Conservation (phyloP, 768 basidiomycete species). For the Lyophyllum shimeji region DNA sequence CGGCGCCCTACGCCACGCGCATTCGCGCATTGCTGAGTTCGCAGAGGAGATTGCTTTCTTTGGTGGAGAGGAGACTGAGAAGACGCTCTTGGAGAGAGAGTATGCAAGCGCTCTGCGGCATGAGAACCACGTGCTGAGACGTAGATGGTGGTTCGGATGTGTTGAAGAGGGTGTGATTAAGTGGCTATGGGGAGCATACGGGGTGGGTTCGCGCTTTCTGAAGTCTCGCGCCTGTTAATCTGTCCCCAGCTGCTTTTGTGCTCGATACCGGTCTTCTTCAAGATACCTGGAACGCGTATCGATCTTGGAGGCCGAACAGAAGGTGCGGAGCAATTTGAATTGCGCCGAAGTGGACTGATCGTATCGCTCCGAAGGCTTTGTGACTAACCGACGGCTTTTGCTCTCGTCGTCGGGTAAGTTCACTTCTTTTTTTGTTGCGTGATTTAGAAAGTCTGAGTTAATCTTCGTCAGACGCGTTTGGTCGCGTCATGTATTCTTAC, state of each 20-base stretch:
- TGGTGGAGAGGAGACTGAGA: conserved; percentile 87
- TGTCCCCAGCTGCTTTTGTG: conserved; percentile 70
- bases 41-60: conserved; percentile 89
- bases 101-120: conserved; percentile 86
- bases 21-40: conserved; percentile 88
- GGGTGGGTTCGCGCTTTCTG: conserved; percentile 36
- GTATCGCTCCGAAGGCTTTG: conserved; percentile 62
- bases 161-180: conserved; percentile 96
- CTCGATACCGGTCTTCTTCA: conserved; percentile 92
- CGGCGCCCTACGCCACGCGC: conserved; percentile 87
- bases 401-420: conserved; percentile 77
- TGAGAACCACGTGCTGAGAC: conserved; percentile 74
- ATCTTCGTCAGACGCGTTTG: conserved; percentile 73
- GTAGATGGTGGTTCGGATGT: conserved; percentile 88
- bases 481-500: conserved; percentile 95
- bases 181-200: conserved; percentile 95
- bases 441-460: not conserved
- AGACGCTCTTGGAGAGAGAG: conserved; percentile 85
- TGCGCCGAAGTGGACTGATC: not conserved
- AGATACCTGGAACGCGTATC: conserved; percentile 65
- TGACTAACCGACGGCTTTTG: conserved; percentile 91
- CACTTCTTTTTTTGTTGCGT: not conserved
- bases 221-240: conserved; percentile 10
- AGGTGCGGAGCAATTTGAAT: conserved; percentile 42
- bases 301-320: conserved; percentile 91